Base-by-base conservation (phyloP, 2,329 filamentous ascomycete genomes). In the Fonsecaea erecta region DNA sequence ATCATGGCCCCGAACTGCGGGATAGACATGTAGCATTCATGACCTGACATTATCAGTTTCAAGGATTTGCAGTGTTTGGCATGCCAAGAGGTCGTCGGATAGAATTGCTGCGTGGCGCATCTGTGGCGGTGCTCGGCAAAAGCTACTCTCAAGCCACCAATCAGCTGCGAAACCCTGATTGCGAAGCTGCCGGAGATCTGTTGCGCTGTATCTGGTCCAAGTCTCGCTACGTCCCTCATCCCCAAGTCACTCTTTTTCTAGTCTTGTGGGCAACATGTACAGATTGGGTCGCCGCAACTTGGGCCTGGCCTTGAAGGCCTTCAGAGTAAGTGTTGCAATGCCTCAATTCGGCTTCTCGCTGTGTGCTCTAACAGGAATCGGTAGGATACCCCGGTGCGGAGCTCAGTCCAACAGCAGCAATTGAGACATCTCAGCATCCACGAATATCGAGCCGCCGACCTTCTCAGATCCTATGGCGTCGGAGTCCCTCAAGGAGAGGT, bases 401-500 rank as follows among this genome's bases (percentile, higher is more conserved):
- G 78, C 74, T 79, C 82, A 64, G 65, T 86, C 75, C 85, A 95
- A 81, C 93, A 97, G 83, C 85, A 95, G 81, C 93, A 97, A 83
- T 87, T 86, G 81, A 88, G 95, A 84, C 89, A 90, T 77, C 87
- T 99, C 77, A 95, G 92, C 77, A 97, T 99, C 77, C 95, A 99
- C 85, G 95, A 99, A 84, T 98, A 97, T 84, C 90, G 94, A 76
- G 97, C 95, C 74, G 92, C 93, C 74, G 91, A 93, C 79, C 89
- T 99, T 73, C 86, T 99, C 76, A 91, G 88, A 97, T 54, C 48
- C 91, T 97, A 98, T 86, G 94, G 93, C 79, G 88, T 99, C 75
- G 92, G 92, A 73, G 92, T 97, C 52, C 95, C 95, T 74, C 90
- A 93, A 79, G 95, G 95, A 73, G 84, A 89, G 77, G 93, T 96